phyloP scores from a whole-genome alignment of 805 yeast species.

The Peterozyma xylosa region DNA sequence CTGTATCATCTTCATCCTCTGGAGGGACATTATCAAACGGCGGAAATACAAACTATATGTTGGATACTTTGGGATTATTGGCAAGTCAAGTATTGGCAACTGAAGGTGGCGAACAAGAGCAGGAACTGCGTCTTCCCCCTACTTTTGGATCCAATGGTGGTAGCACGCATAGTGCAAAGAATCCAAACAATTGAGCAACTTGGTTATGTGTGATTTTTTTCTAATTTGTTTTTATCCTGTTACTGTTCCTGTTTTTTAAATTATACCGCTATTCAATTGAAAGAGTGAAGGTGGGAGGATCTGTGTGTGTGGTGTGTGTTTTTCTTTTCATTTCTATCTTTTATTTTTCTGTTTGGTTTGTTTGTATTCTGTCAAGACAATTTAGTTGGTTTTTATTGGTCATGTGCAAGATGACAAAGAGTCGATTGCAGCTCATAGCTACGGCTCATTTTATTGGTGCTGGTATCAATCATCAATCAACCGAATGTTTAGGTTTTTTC shows the following conservation, averaged over 20 bases:
- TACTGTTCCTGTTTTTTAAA: neutral
- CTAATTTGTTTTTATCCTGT: neutral
- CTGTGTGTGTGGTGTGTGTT: neutral
- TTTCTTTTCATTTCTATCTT: neutral
- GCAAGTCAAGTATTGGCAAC: constrained; percentile 26
- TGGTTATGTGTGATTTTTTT: neutral
- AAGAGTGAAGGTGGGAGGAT: neutral
- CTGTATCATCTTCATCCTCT: constrained; percentile 4
- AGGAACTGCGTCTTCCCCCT: constrained; percentile 1
- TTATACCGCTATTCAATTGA: neutral
- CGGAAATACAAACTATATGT: constrained; percentile 13
- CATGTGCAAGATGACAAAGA: too few relatives aligned
- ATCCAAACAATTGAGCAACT: neutral
- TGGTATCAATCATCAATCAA: too few relatives aligned
- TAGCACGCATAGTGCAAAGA: neutral
- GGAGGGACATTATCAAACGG: constrained; percentile 2
- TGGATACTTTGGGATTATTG: constrained; percentile 25
- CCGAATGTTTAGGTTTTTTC: too few relatives aligned
- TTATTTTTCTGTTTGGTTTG: neutral
- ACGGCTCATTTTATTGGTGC: too few relatives aligned
- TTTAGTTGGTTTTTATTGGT: too few relatives aligned
- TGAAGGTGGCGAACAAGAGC: constrained; percentile 11
- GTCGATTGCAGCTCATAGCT: too few relatives aligned
- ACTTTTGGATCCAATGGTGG: constrained; percentile 4
- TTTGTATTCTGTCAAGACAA: too few relatives aligned